Evolutionary conservation across 2,329 filamentous ascomycete species (phyloP).

Genomic region (Knufia petricola): DNA sequence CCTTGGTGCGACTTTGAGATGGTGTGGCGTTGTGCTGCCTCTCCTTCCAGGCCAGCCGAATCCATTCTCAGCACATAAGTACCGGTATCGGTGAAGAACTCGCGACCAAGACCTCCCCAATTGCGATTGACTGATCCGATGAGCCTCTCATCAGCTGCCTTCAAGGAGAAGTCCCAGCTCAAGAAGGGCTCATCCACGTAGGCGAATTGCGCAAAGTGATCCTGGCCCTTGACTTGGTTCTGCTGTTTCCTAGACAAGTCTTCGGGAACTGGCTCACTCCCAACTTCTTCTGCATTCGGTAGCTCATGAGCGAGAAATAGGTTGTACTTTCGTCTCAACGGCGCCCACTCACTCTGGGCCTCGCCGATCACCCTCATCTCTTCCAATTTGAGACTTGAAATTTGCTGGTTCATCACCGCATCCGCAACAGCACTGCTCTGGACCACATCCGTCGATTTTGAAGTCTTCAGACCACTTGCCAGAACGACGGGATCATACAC

Average conservation of each 20-base stretch:
- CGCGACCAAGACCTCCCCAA: conserved; percentile 52
- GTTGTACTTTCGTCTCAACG: conserved; percentile 54
- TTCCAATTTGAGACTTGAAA: conserved; percentile 44
- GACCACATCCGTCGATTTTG: conserved; percentile 26
- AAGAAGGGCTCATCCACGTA: conserved; percentile 53
- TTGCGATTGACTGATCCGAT: conserved; percentile 56
- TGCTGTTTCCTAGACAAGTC: conserved; percentile 42
- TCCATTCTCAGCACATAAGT: conserved; percentile 58
- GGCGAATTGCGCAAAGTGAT: conserved; percentile 51
- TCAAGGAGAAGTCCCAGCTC: conserved; percentile 56
- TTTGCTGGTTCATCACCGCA: conserved; percentile 38
- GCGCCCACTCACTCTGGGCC: conserved; percentile 55
- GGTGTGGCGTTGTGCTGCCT: conserved; percentile 30
- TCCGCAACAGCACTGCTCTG: conserved; percentile 19
- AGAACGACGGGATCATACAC: conserved; percentile 45
- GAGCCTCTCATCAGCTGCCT: conserved; percentile 39
- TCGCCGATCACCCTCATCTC: conserved; percentile 56
- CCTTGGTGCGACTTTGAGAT: conserved; percentile 30
- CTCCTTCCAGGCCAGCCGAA: conserved; percentile 38
- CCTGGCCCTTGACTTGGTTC: conserved; percentile 30
- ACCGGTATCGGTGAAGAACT: conserved; percentile 57
- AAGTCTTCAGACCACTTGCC: conserved; percentile 22
- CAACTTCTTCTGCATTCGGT: conserved; percentile 14
- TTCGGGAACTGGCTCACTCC: conserved; percentile 21
- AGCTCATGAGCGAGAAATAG: conserved; percentile 49